Evolutionary conservation across 306 rosid species (phyloP).

Genomic region (Ormosia semicastrata): DNA sequence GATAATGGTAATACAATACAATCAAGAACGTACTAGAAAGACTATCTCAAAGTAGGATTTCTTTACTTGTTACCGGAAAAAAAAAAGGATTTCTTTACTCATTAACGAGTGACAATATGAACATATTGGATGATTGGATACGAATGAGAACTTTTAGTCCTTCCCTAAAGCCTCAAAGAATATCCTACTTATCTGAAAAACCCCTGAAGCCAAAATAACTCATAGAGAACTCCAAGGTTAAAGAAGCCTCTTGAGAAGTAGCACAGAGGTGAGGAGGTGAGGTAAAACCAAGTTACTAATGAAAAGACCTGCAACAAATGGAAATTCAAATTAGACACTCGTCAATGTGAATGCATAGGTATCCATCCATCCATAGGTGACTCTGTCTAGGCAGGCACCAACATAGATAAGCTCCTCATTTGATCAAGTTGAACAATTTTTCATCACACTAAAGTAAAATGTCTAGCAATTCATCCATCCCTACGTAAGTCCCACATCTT

Average conservation of each 20-base stretch:
- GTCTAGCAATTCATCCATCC: neutral
- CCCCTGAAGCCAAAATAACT: constrained; percentile 11
- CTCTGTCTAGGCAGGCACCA: neutral
- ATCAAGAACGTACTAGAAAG: neutral
- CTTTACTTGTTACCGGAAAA: neutral
- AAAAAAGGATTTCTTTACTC: neutral
- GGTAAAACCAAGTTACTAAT: constrained; percentile 37
- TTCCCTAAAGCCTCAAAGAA: constrained; percentile 4
- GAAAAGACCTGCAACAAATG: constrained; percentile 31
- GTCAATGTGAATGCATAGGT: neutral
- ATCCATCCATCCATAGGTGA: neutral
- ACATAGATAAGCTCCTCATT: neutral
- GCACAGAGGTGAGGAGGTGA: constrained; percentile 26
- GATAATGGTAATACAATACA: constrained; percentile 8
- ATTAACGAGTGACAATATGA: constrained; percentile 8
- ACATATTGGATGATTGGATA: constrained; percentile 8
- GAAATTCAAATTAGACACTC: neutral
- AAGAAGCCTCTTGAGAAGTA: constrained; percentile 31
- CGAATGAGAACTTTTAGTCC: neutral
- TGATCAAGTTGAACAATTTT: neutral
- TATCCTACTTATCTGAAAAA: constrained; percentile 5
- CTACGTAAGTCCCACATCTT: neutral
- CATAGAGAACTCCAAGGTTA: constrained; percentile 5
- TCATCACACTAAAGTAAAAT: neutral
- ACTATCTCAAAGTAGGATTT: constrained; percentile 7